Conservation (phyloP, 768 basidiomycete genomes). For the Rhodocollybia butyracea region DNA sequence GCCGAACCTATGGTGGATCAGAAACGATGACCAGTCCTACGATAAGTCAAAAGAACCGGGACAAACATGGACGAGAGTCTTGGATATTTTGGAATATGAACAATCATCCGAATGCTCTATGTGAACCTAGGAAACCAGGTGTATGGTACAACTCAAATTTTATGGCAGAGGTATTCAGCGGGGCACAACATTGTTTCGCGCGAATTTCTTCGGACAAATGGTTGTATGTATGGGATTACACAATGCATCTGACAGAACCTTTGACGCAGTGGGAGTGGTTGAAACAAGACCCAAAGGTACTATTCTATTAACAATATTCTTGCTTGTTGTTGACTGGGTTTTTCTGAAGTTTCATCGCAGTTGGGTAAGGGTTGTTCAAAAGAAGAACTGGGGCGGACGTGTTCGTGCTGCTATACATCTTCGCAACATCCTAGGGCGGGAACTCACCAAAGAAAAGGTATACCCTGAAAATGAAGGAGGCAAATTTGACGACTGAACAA, state of each 20-base stretch:
- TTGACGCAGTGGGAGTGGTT: slow-evolving; percentile 27
- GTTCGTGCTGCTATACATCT: background rate
- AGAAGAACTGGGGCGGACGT: background rate
- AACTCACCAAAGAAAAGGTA: background rate
- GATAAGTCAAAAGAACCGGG: background rate
- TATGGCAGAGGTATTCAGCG: background rate
- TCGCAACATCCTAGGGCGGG: background rate
- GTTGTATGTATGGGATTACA: slow-evolving; percentile 31
- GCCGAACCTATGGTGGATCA: background rate
- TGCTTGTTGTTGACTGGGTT: no score
- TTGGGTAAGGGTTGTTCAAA: background rate
- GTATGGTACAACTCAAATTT: background rate
- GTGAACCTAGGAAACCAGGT: background rate
- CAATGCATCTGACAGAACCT: background rate
- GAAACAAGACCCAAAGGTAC: background rate
- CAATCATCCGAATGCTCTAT: background rate
- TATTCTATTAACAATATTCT: no score
- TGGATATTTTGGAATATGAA: background rate
- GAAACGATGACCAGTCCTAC: background rate
- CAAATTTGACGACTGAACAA: background rate
- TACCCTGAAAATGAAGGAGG: background rate
- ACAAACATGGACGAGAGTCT: background rate
- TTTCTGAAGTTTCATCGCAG: background rate
- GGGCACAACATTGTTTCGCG: background rate
- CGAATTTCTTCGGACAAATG: slow-evolving; percentile 9